Conservation (phyloP, 768 basidiomycete genomes). For the Krasilnikovozyma curviuscula region DNA sequence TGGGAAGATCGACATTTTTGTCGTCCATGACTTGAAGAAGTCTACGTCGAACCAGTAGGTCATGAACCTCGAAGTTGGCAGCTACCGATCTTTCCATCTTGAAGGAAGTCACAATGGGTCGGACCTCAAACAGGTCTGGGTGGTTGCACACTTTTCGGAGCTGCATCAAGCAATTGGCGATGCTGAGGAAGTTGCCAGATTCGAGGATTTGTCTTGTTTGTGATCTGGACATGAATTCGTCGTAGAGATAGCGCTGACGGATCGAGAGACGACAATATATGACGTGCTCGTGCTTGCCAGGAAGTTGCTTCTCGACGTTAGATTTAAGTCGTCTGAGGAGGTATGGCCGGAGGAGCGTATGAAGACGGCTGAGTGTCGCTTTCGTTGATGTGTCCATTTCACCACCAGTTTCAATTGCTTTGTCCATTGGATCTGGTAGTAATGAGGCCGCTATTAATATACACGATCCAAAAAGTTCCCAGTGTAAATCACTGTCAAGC, state of each 20-base stretch:
- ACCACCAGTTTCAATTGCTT: slow-evolving; percentile 51
- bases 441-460: neutral
- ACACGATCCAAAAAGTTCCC: no score
- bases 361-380: slow-evolving; percentile 64
- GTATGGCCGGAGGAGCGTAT: slow-evolving; percentile 28
- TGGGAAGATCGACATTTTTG: slow-evolving; percentile 28
- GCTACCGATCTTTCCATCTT: slow-evolving; percentile 28
- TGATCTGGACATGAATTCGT: slow-evolving; percentile 82
- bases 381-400: slow-evolving; percentile 57
- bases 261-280: slow-evolving; percentile 75
- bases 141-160: slow-evolving; percentile 31
- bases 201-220: slow-evolving; percentile 63
- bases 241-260: slow-evolving; percentile 81
- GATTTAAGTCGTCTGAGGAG: slow-evolving; percentile 28
- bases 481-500: neutral
- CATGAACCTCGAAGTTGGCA: slow-evolving; percentile 25
- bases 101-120: slow-evolving; percentile 30
- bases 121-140: slow-evolving; percentile 29
- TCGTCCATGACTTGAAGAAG: slow-evolving; percentile 20
- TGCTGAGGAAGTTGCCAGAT: slow-evolving; percentile 42
- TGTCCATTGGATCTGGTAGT: slow-evolving; percentile 64
- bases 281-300: slow-evolving; percentile 70
- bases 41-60: slow-evolving; percentile 24
- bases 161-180: slow-evolving; percentile 32
- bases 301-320: slow-evolving; percentile 29